Evolutionary conservation across 805 yeast genomes (phyloP), one percentile per base, ranked within the genome.

Genomic region (Tetrapisispora arboricola): DNA sequence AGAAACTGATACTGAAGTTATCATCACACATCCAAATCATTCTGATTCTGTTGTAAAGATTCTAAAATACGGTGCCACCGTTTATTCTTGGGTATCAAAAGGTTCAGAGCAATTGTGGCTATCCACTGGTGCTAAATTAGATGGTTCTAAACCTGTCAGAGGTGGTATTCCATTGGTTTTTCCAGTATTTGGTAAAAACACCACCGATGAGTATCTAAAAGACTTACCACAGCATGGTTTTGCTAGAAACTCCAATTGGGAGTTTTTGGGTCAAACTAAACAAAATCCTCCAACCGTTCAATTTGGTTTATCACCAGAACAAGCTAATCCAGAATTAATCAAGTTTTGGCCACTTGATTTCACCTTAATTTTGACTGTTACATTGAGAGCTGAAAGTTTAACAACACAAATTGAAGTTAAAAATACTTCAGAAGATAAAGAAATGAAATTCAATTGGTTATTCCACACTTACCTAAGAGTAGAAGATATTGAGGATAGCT

Each of bases 161-260:
- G 98, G 98, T 49, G 98, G 98, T 39, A 84, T 92, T 40, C 98
- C 98, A 11, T 67, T 92, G 19, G 97, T 90, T 8, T 92, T 92
- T 72, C 98, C 98, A 2, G 84, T 81, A 1, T 84, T 84, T 54
- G 97, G 98, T 44, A 87, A 77, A 49, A 61, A 78, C 48, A 68
- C 70, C 25, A 69, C 73, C 7, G 71, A 67, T 42, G 83, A 84
- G 3, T 64, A 66, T 28, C 75, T 87, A 30, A 70, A 67, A 39
- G 60, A 72, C 27, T 72, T 92, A 48, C 96, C 96, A 16, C 97
- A 92, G 66, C 98, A 92, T 59, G 98, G 98, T 1, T 84, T 92
- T 66, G 98, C 95, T 16, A 73, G 98, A 62, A 81, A 76, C 61
- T 79, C 90, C 12, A 66, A 71, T 2, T 92, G 98, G 98, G 96